These are phyloP conservation scores for Starmerella floris DNA, from an alignment of 805 yeast genomes.

Conservation along the genomic window DNA sequence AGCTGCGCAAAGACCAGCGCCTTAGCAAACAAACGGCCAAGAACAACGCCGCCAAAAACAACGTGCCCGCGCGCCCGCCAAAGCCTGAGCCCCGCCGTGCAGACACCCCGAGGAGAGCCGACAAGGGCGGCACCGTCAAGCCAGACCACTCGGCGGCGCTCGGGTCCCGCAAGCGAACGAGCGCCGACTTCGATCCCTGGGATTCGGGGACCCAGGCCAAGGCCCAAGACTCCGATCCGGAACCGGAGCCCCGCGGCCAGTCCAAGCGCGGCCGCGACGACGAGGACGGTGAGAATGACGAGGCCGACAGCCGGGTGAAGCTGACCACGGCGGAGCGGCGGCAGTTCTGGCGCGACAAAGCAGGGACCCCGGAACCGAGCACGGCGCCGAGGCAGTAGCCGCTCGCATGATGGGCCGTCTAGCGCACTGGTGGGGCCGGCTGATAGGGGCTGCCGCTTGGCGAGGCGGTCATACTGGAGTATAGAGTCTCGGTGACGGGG, in stretches of 20 bases:
- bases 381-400: too few species aligned
- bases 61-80: not conserved
- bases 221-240: not conserved
- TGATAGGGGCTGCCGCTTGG: too few species aligned
- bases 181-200: conserved; percentile 1
- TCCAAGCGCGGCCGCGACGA: not conserved
- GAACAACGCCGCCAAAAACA: not conserved
- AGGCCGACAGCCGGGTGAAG: conserved; percentile 15
- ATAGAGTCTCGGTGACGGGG: too few species aligned
- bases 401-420: too few species aligned
- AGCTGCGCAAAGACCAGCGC: not conserved
- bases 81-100: not conserved
- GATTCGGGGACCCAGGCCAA: not conserved
- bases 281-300: conserved; percentile 6
- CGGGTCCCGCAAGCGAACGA: not conserved
- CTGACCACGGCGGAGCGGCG: conserved; percentile 12
- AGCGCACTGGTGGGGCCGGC: too few species aligned
- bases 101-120: not conserved
- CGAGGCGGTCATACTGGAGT: too few species aligned
- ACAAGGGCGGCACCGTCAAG: not conserved
- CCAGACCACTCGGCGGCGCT: not conserved
- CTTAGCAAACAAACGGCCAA: not conserved
- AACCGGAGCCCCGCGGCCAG: not conserved
- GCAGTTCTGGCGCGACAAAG: conserved; percentile 17
- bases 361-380: not conserved